Evolutionary conservation across 148 eudicot species (phyloP), one percentile per base, ranked within the genome.

Genomic region (Fagopyrum homotropicum): DNA sequence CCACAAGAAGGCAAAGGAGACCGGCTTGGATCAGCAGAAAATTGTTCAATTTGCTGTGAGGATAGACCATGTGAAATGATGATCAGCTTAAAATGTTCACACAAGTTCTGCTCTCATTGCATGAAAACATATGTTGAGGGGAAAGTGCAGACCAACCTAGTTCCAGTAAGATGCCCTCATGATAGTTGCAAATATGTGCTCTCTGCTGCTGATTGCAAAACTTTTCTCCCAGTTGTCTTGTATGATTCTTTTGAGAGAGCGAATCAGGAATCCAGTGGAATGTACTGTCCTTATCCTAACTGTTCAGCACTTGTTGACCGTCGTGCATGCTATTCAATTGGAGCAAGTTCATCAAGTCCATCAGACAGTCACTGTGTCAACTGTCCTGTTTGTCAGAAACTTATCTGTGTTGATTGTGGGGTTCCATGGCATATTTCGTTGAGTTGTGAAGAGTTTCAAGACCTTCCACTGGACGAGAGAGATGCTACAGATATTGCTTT

Each of bases 61-160:
- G 90, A 90, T 73, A 90, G 86, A 80, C 88, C 84, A 72, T 46
- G 81, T 22, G 61, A 74, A 50, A 87, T 90, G 93, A 85, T 84
- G 81, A 73, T 87, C 70, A 81, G 76, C 6, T 73, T 92, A 69
- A 86, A 82, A 79, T 92, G 97, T 64, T 85, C 89, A 66, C 95
- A 92, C 83, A 87, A 82, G 76, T 88, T 83, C 77, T 92, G 97
- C 81, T 92, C 97, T 48, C 89, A 81, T 76, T 91, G 97, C 77
- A 84, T 91, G 86, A 91, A 78, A 78, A 77, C 85, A 7, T 86
- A 90, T 78, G 91, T 91, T 35, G 89, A 90, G 47, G 89, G 79
- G 15, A 88, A 88, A 86, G 55, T 92, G 72, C 79, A 85, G 77
- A 75, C 84, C 26, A 48, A 76, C 73, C 91, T 87, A 77, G 86